Conservation (phyloP, 1,139 yeast species). For the Hyphopichia buzzinii region DNA sequence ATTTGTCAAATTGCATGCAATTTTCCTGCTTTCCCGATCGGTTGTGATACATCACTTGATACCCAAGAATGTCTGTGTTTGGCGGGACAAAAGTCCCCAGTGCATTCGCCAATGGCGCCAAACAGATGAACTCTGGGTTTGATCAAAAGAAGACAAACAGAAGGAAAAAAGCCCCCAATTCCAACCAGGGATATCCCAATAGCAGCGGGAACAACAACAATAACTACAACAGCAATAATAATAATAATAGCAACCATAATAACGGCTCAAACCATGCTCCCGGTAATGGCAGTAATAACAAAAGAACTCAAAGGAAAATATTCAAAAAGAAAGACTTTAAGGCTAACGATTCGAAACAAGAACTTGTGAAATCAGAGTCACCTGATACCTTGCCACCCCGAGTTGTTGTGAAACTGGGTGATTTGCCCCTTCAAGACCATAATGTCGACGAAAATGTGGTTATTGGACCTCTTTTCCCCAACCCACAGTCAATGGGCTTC, state of each 20-base stretch:
- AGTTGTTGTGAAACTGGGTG: not conserved
- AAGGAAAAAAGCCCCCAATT: not conserved
- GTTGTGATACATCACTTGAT: not conserved
- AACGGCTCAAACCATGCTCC: slow-evolving; percentile 3
- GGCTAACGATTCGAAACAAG: not conserved
- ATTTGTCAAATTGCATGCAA: not conserved
- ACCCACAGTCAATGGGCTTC: slow-evolving; percentile 34
- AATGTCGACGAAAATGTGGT: slow-evolving; percentile 18
- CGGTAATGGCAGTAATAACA: slow-evolving; percentile 2
- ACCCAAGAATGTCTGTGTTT: slow-evolving; percentile 24
- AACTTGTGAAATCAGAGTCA: slow-evolving; percentile 3
- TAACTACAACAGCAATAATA: not conserved
- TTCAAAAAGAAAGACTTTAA: slow-evolving; percentile 2
- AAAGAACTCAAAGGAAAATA: slow-evolving; percentile 1
- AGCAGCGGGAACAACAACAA: not conserved
- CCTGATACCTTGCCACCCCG: slow-evolving; percentile 8
- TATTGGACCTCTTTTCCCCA: slow-evolving; percentile 28
- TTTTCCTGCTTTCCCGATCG: not conserved
- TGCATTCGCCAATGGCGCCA: slow-evolving; percentile 6
- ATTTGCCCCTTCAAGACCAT: slow-evolving; percentile 16
- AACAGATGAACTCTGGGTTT: not conserved
- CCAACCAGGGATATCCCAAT: not conserved
- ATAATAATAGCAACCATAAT: slow-evolving; percentile 4
- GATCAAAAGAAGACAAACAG: not conserved
- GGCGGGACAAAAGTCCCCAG: slow-evolving; percentile 13